phyloP scores from a whole-genome alignment of 176 grass and related monocot genomes.

The Canna indica region DNA sequence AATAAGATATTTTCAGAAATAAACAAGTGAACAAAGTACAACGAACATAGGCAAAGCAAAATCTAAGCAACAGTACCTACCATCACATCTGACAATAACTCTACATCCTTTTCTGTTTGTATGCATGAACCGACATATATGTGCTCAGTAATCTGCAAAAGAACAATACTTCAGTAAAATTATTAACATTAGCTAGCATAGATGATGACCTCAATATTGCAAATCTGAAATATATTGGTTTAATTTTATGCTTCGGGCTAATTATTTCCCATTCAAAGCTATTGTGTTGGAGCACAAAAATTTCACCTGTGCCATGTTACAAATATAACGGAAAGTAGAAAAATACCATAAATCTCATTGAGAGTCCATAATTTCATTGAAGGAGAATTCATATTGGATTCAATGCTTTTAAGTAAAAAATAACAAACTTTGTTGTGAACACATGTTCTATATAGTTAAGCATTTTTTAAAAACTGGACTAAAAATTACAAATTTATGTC shows the following conservation, averaged over 20 bases:
- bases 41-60: no score
- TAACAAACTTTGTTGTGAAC: no score
- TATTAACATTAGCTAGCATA: neutral
- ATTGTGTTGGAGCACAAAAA: neutral
- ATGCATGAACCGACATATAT: conserved; percentile 97
- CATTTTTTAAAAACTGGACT: no score
- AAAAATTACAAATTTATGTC: no score
- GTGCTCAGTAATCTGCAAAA: conserved; percentile 76
- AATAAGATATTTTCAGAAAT: neutral
- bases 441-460: no score
- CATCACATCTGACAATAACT: conserved; percentile 67
- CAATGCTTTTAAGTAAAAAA: no score
- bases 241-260: neutral
- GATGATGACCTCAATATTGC: neutral
- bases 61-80: conserved; percentile 29
- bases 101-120: conserved; percentile 87
- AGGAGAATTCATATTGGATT: no score
- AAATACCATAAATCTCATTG: neutral
- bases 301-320: neutral
- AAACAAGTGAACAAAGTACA: neutral
- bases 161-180: neutral
- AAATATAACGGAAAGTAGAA: neutral
- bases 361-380: neutral
- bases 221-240: neutral
- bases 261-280: no score